Conservation (phyloP, 306 rosid species). For the Castanea sativa region DNA sequence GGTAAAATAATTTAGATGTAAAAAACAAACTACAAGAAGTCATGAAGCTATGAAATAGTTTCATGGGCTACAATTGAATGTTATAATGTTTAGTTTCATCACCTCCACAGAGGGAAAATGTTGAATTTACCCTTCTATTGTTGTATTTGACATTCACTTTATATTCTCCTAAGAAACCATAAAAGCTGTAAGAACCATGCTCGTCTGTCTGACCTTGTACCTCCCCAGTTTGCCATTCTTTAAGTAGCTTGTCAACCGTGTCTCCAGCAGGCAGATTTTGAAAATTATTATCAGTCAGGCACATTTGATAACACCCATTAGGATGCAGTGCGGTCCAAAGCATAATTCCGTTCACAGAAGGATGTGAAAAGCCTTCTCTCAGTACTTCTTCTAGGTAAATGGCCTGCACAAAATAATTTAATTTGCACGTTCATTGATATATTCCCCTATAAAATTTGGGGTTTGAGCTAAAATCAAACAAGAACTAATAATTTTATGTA, state of each 20-base stretch:
- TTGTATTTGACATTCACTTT: constrained; percentile 34
- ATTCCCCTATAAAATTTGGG: too few species aligned
- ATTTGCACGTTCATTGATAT: not conserved
- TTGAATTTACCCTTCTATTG: constrained; percentile 49
- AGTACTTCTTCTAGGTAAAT: constrained; percentile 67
- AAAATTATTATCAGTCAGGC: constrained; percentile 65
- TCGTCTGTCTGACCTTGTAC: constrained; percentile 50
- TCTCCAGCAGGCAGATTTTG: constrained; percentile 79
- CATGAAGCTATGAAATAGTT: not conserved
- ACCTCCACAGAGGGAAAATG: constrained; percentile 53
- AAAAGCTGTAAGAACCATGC: constrained; percentile 72
- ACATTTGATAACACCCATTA: constrained; percentile 86
- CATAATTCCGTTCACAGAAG: constrained; percentile 81
- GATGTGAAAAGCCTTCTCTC: constrained; percentile 87
- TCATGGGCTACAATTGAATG: constrained; percentile 36
- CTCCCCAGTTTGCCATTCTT: constrained; percentile 63
- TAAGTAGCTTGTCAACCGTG: constrained; percentile 69
- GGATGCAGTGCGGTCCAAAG: constrained; percentile 85
- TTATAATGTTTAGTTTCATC: constrained; percentile 69
- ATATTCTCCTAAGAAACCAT: constrained; percentile 85
- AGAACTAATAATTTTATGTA: too few species aligned
- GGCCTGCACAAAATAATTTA: constrained; percentile 39
- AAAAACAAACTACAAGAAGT: too few species aligned
- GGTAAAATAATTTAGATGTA: too few species aligned
- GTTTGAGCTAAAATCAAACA: too few species aligned